Evolutionary conservation across 768 basidiomycete genomes (phyloP).

Genomic region (Tylopilus vinaceipallidus): DNA sequence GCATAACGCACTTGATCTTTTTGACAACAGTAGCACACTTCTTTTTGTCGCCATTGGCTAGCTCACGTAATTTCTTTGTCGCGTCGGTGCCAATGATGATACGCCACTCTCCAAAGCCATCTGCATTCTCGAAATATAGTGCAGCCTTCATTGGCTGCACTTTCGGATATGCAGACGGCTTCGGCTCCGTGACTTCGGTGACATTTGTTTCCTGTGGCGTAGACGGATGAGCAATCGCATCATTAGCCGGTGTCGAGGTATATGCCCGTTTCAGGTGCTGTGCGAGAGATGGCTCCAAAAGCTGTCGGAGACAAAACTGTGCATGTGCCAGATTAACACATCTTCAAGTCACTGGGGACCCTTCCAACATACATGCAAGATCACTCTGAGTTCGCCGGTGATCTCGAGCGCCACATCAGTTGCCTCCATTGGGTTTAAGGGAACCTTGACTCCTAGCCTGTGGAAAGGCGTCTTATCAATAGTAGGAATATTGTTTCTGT

Average conservation of each 20-base stretch:
- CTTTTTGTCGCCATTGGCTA: slow-evolving; percentile 43
- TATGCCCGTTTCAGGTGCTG: slow-evolving; percentile 11
- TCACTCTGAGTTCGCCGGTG: slow-evolving; percentile 22
- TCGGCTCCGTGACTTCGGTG: slow-evolving; percentile 2
- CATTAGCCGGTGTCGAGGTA: neutral
- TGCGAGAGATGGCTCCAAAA: slow-evolving; percentile 17
- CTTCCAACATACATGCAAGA: slow-evolving; percentile 27
- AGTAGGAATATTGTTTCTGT: slow-evolving; percentile 4
- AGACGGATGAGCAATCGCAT: neutral
- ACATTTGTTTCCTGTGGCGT: neutral
- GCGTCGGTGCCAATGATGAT: slow-evolving; percentile 55
- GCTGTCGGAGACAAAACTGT: slow-evolving; percentile 27
- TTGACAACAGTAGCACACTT: slow-evolving; percentile 56
- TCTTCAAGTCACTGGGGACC: too few species aligned
- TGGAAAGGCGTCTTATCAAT: slow-evolving; percentile 32
- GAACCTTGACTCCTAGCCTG: slow-evolving; percentile 27
- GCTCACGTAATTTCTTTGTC: slow-evolving; percentile 46
- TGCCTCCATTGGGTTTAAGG: slow-evolving; percentile 24
- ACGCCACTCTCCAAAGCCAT: slow-evolving; percentile 64
- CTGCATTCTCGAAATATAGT: slow-evolving; percentile 54
- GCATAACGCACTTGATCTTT: slow-evolving; percentile 57
- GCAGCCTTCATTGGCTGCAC: slow-evolving; percentile 62
- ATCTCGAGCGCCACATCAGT: slow-evolving; percentile 14
- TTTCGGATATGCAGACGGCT: slow-evolving; percentile 38
- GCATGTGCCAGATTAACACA: neutral